Base-by-base conservation (phyloP, 176 grass and related monocot genomes). In the Otatea glauca region DNA sequence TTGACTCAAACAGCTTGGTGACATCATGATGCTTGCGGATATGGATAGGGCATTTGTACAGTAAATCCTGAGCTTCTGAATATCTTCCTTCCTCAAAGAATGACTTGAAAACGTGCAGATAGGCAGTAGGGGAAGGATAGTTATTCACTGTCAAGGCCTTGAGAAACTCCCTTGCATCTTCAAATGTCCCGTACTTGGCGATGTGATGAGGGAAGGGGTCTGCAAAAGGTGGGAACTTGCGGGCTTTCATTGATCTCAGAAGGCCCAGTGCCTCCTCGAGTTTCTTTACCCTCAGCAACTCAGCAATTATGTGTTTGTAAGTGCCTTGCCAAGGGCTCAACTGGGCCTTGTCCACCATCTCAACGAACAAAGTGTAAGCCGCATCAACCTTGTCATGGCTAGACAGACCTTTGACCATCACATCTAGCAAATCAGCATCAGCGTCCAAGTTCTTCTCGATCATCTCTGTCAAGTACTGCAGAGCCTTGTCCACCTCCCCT, bases 41-140 rank as follows among this genome's bases (percentile, higher is more conserved):
- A 84, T 99, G 96, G 78, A 78, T 59, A 38, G 96, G 93, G 71
- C 91, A 99, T 74, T 88, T 91, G 59, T 91, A 96, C 18, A 99
- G 78, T 77, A 99, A 88, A 76, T 96, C 91, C 41, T 91, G 89
- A 74, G 96, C 96, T 44, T 99, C 89, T 61, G 86, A 80, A 78
- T 90, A 91, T 84, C 93, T 96, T 45, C 84, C 86, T 88, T 96
- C 93, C 8, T 54, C 66, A 78, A 99, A 92, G 71, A 96, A 93
- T n/a, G 84, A 89, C 58, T 92, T 81, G 74, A 99, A 93, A 63
- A 96, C 38, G 67, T 92, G 59, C 58, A 94, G 42, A 53, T 99
- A 99, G 67, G 74, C 75, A 55, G 74, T 27, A 70, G 66, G 21
- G 9, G 78, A 78, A 20, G 96, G 96, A 43, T 62, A 85, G 38